Evolutionary conservation across 169 alveolate genomes (phyloP), one percentile per base, ranked within the genome.

Genomic region (Plasmodium coatneyi): DNA sequence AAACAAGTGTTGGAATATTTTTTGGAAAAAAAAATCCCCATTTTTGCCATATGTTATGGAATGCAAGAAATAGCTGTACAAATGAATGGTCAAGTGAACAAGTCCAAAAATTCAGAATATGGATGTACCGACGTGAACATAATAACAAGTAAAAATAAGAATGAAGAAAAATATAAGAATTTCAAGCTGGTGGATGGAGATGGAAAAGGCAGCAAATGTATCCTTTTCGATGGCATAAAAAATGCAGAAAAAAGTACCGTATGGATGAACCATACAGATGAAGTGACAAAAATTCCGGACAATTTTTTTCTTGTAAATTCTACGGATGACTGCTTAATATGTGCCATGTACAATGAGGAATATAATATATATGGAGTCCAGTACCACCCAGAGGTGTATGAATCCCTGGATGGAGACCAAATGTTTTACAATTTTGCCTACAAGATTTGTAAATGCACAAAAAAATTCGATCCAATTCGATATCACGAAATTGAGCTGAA

Each of bases 321-420:
- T 25, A 95, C 94, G 70, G 95, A 92, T 34, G 94, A 87, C 28
- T 91, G 92, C 43, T 92, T 83, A 16, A 78, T 79, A 30, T 78
- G 90, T 28, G 97, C 95, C 1, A 94, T 93, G 32, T 72, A 84
- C 72, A 93, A 95, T 92, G 39, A 92, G 60, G 94, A 93, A 28
- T 10, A 80, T 80, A 84, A 84, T 25, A 80, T 95, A 49, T 90
- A 93, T 83, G 94, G 86, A 30, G 94, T 96, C 70, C 95, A 93
- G 74, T 96, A 93, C 87, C 97, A 96, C 92, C 97, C 97, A 28
- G 96, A 96, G 81, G 95, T 92, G 3, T 92, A 83, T 39, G 97
- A 95, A 80, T 83, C 95, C 5, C 82, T 83, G 34, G 87, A 93
- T 36, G 97, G 96, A 32, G 95, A 92, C 28, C 46, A 46, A 46